A percentile compares a stretch with the other conserved stretches of the same genome.
Evolutionary conservation across 2,329 filamentous ascomycete species (phyloP).

Genomic region (Botrytis byssoidea): DNA sequence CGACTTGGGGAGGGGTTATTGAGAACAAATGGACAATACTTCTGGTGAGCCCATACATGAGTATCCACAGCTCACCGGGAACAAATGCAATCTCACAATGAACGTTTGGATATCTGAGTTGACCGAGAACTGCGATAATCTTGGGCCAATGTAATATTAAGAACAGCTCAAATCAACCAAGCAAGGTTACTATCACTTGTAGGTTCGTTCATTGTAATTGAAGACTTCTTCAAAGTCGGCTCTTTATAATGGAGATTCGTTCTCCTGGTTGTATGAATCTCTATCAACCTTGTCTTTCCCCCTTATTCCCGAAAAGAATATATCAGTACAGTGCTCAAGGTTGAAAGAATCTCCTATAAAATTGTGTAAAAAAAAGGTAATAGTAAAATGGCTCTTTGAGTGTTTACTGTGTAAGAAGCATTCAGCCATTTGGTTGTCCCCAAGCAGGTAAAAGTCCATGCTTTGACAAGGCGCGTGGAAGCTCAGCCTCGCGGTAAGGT

Average conservation of each 20-base stretch:
- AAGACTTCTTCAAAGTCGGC: neutral
- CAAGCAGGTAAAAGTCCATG: neutral
- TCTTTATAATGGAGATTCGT: neutral
- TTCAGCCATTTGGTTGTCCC: neutral
- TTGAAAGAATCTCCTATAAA: too few relatives aligned
- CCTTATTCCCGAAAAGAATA: neutral
- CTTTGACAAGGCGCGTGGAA: neutral
- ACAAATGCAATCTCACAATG: neutral
- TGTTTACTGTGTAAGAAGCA: neutral
- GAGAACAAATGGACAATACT: neutral
- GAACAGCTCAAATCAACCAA: neutral
- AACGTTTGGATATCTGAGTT: neutral
- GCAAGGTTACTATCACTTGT: neutral
- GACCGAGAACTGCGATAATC: fast-evolving
- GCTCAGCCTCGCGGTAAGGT: slow-evolving; percentile 1
- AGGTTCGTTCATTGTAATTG: neutral
- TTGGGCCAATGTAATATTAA: neutral
- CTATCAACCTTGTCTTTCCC: neutral
- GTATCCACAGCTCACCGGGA: neutral
- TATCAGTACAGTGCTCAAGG: neutral
- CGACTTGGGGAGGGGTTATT: neutral
- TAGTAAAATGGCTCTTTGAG: neutral
- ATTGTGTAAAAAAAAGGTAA: too few relatives aligned
- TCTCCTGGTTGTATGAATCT: neutral
- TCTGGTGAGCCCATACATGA: neutral